Percentiles rank a stretch among this genome's conserved stretches.
These are phyloP conservation scores for Nothomitra cinnamomea DNA, from an alignment of 2,329 filamentous ascomycete genomes.

Conservation along the genomic window DNA sequence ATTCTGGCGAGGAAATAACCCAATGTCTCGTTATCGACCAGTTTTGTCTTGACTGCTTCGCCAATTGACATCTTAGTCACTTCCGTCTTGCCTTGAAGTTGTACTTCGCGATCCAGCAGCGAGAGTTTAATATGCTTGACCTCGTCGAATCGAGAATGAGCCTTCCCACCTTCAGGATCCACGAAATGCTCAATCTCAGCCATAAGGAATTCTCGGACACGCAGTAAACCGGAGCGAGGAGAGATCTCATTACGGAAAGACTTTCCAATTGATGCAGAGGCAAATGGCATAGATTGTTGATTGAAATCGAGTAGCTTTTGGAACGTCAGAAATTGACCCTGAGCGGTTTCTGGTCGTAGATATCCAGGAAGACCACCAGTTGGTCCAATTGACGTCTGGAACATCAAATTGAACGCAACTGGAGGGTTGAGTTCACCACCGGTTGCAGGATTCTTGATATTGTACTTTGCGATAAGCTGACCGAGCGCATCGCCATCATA, in stretches of 20 bases:
- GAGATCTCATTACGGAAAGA: constrained; percentile 98
- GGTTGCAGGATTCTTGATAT: constrained; percentile 76
- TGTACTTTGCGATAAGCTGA: constrained; percentile 73
- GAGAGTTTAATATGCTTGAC: constrained; percentile 70
- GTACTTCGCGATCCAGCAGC: constrained; percentile 69
- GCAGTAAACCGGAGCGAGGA: constrained; percentile 72
- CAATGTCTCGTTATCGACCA: constrained; percentile 93
- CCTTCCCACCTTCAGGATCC: constrained; percentile 87
- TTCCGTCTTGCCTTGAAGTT: constrained; percentile 70
- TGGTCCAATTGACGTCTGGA: constrained; percentile 85
- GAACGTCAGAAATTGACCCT: constrained; percentile 97
- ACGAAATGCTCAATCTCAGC: constrained; percentile 98
- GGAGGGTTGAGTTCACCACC: constrained; percentile 62
- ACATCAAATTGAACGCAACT: constrained; percentile 96
- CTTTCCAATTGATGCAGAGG: constrained; percentile 91
- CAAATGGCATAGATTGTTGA: constrained; percentile 88
- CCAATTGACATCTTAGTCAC: constrained; percentile 62
- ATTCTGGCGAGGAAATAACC: constrained; percentile 96
- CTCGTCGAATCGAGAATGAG: constrained; percentile 74
- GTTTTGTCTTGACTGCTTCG: constrained; percentile 62
- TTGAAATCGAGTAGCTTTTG: constrained; percentile 93
- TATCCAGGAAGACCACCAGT: constrained; percentile 76
- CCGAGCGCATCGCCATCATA: constrained; percentile 78
- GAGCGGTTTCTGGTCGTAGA: constrained; percentile 84
- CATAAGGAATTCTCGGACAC: constrained; percentile 96